Evolutionary conservation across 2,329 filamentous ascomycete genomes (phyloP).

Genomic region (Epicoccum sorghinum): DNA sequence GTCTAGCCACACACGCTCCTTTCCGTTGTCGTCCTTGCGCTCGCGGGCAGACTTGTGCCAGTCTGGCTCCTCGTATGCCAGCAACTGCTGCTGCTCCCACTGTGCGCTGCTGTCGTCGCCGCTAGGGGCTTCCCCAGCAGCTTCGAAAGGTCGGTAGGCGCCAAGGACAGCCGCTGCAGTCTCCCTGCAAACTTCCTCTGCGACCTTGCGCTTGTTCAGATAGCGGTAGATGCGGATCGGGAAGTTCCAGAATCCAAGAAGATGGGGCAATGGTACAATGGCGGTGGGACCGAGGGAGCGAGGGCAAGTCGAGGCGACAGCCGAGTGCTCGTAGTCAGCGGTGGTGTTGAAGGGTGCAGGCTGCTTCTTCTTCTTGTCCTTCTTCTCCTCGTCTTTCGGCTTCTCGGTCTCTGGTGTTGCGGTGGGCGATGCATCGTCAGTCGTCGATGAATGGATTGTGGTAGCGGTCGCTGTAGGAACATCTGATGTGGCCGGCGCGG

Average conservation of each 20-base stretch:
- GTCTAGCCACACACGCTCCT: conserved; percentile 73
- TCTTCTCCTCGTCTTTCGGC: conserved; percentile 50
- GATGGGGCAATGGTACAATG: conserved; percentile 80
- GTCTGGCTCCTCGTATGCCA: conserved; percentile 75
- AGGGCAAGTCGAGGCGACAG: conserved; percentile 70
- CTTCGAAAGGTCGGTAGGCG: conserved; percentile 54
- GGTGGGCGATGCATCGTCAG: conserved; percentile 47
- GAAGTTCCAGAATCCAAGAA: conserved; percentile 91
- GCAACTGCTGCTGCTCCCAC: conserved; percentile 68
- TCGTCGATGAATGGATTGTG: conserved; percentile 17
- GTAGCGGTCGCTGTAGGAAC: conserved; percentile 18
- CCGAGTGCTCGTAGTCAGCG: conserved; percentile 71
- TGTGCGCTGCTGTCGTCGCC: conserved; percentile 40
- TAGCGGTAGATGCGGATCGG: conserved; percentile 86
- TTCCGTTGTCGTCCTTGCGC: conserved; percentile 56
- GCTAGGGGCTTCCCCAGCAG: conserved; percentile 31
- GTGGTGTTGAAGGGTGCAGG: conserved; percentile 75
- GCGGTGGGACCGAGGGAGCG: conserved; percentile 73
- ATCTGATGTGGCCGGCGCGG: conserved; percentile 16
- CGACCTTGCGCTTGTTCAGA: conserved; percentile 81
- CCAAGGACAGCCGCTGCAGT: conserved; percentile 83
- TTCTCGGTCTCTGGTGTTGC: conserved; percentile 34
- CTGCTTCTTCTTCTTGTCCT: conserved; percentile 60
- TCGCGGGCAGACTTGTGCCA: conserved; percentile 82
- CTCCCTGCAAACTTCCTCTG: conserved; percentile 84